Evolutionary conservation across 495 filamentous ascomycete species (phyloP), one percentile per base, ranked within the genome.

Genomic region (Aspergillus wentii): DNA sequence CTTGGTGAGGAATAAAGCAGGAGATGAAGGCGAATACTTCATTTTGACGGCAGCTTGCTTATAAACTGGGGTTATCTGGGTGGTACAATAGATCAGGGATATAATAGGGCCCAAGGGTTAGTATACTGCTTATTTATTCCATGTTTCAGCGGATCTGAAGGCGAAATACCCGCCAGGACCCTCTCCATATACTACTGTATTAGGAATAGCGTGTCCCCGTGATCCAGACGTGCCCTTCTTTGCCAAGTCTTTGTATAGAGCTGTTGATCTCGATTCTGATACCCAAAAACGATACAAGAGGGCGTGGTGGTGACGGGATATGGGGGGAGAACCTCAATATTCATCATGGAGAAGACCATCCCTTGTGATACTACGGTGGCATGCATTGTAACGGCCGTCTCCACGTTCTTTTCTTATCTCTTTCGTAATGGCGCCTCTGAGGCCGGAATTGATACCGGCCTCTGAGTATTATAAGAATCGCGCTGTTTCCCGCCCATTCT

Each of bases 381-480:
- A 36, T 20, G 33, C 7, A 14, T 17, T 16, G 16, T 25, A 40
- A 22, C 8, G n/a, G 33, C 8, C 17, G 38, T 46, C 34, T 52
- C 43, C 52, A 54, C 59, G 56, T 43, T 16, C 41, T 51, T 38
- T 51, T 40, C 30, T 39, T 45, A 50, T 57, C 54, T 53, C 28
- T 64, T 61, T 55, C 48, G 63, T 67, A 61, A 56, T 61, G 43
- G 35, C 27, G 30, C 23, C 35, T 28, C 38, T 48, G 60, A 70
- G 74, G 74, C 75, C 75, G 75, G 75, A 76, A 79, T 75, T 44
- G 45, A 72, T 73, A 72, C 77, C 77, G 76, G 76, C 77, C 75
- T 69, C 66, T 44, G 44, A 52, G 61, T 64, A 71, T 78, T 76
- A 71, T 71, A 71, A 74, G 66, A 66, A 62, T 57, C 53, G 35